These are phyloP conservation scores for Pythium phragmiticola DNA, from an alignment of 352 stramenopile genomes.

Conservation along the genomic window DNA sequence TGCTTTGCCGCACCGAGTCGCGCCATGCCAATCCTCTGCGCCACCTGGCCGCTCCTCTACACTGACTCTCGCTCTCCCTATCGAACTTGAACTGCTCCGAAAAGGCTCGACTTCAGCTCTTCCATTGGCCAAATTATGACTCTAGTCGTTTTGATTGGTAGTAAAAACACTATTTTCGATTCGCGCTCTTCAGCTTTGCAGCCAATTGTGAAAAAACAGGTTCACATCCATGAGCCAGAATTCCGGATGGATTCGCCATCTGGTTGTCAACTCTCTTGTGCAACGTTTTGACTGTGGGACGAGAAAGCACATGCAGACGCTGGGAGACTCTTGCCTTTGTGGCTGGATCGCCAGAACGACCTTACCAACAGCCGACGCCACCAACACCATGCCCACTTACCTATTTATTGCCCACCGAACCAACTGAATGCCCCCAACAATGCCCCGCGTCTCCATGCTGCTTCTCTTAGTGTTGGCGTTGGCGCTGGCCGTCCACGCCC, in stretches of 20 bases:
- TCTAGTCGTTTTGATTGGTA: slow-evolving; percentile 7
- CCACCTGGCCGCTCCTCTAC: slow-evolving; percentile 22
- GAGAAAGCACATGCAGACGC: not conserved
- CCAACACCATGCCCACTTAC: not conserved
- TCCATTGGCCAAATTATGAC: slow-evolving; percentile 11
- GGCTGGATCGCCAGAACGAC: slow-evolving; percentile 10
- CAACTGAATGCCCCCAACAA: not conserved
- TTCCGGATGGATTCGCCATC: slow-evolving; percentile 17
- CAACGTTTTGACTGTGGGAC: slow-evolving; percentile 10
- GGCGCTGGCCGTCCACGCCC: slow-evolving; percentile 8
- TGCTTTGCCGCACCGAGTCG: slow-evolving; percentile 2
- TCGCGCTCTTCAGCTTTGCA: not conserved
- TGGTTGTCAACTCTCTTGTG: not conserved
- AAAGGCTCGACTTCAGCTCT: not conserved
- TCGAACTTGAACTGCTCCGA: not conserved
- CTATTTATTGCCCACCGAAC: slow-evolving; percentile 5
- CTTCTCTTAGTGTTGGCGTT: not conserved
- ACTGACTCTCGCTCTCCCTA: slow-evolving; percentile 15
- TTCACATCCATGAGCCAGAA: slow-evolving; percentile 3
- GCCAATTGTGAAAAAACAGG: slow-evolving; percentile 5
- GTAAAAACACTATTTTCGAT: not conserved
- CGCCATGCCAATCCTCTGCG: not conserved
- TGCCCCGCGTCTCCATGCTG: not conserved
- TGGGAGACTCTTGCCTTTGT: not conserved
- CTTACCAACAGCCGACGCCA: not conserved